Base-by-base conservation (phyloP, 2,329 filamentous ascomycete genomes). In the Paecilomyces niveus region DNA sequence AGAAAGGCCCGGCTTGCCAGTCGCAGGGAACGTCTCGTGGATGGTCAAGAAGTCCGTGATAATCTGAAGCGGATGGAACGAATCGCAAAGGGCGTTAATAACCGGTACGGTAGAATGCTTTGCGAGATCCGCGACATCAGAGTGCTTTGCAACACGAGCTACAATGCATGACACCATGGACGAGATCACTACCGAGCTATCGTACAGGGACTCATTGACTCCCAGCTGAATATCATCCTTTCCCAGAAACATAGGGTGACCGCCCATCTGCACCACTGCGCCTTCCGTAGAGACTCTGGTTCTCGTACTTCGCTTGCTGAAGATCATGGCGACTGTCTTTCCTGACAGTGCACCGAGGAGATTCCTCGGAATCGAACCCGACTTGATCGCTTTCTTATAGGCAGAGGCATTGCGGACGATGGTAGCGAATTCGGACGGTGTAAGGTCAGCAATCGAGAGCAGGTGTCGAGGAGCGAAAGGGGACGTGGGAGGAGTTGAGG, bases 201-300 rank as follows among this genome's bases (percentile, higher is more conserved):
- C 94, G 71, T 90, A 89, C n/a, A 97, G 82, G 4, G 90, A 92
- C 76, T 99, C 94, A 68, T 99, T 99, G 63, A 78, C 94, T 56
- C 94, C 94, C 21, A 99, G 82, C 75, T 99, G 94, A 62, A 99
- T 99, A 71, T 99, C 94, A 57, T 95, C 88, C 71, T 92, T 94
- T 68, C 92, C 92, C 59, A 99, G 76, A 72, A 99, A 99, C 92
- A 99, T 97, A 22, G 94, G 88, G 68, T 96, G 89, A 0, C 93
- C 94, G 39, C 92, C 92, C 80, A 99, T 83, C 60, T 90, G 80
- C n/a, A 88, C 85, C 39, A 97, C 87, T 11, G 94, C 94, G 7
- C 89, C 89, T 79, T 99, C 94, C 1, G 92, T 97, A 1, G 92
- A 96, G 32, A 99, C 88, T 62, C 94, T 87, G 11, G 94, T 99